Evolutionary conservation across 2,329 filamentous ascomycete genomes (phyloP), one percentile per base, ranked within the genome.

Genomic region (Aureobasidium musti): DNA sequence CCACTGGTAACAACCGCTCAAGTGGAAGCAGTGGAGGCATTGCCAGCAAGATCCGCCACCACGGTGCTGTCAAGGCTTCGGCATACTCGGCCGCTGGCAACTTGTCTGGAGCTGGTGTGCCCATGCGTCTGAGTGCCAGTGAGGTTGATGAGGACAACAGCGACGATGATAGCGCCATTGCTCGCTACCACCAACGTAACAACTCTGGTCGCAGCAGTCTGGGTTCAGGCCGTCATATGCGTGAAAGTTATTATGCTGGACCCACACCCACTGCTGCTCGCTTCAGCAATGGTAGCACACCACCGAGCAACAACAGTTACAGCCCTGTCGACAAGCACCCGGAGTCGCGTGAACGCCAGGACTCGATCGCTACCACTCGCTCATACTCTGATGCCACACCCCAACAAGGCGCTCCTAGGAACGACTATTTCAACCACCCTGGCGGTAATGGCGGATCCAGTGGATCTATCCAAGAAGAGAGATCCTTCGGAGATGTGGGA

Each of bases 131-230:
- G 69, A 96, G 91, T 76, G 94, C 95, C n/a, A 96, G 91, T 60
- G 95, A 99, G 77, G 91, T 98, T 17, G 92, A 96, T 73, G 92
- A 91, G 71, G 92, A 89, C 70, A 91, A 93, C 72, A 91, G 89
- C 74, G 91, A 92, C 63, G 89, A 91, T 52, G 90, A 91, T 70
- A 45, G 60, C n/a, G 59, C 63, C n/a, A 80, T 79, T 39, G 75
- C 77, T 60, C 74, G 74, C 73, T 83, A 78, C 82, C 90, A 93
- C 78, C 86, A 87, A 69, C 83, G 90, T 70, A 90, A 87, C 26
- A 89, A 89, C 53, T 92, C 89, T 72, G 90, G 90, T 23, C 84
- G 90, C 70, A 92, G 88, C 76, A 92, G 84, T 52, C 75, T 86
- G 19, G 77, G 59, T 74, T 76, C 73, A 65, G 78, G 76, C 45